Evolutionary conservation across 768 basidiomycete species (phyloP).

Genomic region (Kondoa subrosea): DNA sequence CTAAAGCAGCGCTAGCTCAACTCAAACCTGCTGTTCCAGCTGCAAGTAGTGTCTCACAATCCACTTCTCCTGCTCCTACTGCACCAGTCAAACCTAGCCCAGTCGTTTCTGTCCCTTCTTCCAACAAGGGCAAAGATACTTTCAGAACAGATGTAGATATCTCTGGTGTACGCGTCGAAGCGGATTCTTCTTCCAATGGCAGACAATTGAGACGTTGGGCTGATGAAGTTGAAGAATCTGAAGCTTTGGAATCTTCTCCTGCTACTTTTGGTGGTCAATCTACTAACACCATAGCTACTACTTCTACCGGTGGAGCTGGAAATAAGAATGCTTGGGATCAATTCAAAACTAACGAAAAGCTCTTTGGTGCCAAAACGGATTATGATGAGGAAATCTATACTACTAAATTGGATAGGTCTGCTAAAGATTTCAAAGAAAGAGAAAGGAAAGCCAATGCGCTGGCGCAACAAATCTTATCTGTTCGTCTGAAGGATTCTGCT

Average conservation of each 20-base stretch:
- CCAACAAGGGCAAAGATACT: slow-evolving; percentile 14
- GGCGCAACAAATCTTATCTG: slow-evolving; percentile 78
- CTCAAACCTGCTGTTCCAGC: too few relatives aligned
- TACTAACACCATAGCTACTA: background rate
- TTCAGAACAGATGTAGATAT: slow-evolving; percentile 32
- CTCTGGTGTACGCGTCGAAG: slow-evolving; percentile 18
- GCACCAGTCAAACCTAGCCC: background rate
- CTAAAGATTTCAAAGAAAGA: slow-evolving; percentile 69
- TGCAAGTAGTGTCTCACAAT: too few relatives aligned
- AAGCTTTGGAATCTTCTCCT: slow-evolving; percentile 1
- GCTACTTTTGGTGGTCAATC: too few relatives aligned
- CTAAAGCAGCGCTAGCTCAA: background rate
- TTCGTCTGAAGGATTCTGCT: slow-evolving; percentile 34
- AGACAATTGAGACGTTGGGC: slow-evolving; percentile 24
- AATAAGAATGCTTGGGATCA: slow-evolving; percentile 55
- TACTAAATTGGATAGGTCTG: slow-evolving; percentile 70
- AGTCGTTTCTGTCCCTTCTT: too few relatives aligned
- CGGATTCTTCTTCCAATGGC: slow-evolving; percentile 9
- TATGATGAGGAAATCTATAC: slow-evolving; percentile 93
- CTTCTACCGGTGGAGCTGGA: slow-evolving; percentile 6
- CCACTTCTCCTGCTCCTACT: background rate
- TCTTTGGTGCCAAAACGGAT: slow-evolving; percentile 77
- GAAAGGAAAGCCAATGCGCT: slow-evolving; percentile 73
- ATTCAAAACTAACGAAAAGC: slow-evolving; percentile 77
- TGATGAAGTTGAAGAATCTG: background rate